phyloP scores from a whole-genome alignment of 805 yeast species.

The Nakazawaea ishiwadae region DNA sequence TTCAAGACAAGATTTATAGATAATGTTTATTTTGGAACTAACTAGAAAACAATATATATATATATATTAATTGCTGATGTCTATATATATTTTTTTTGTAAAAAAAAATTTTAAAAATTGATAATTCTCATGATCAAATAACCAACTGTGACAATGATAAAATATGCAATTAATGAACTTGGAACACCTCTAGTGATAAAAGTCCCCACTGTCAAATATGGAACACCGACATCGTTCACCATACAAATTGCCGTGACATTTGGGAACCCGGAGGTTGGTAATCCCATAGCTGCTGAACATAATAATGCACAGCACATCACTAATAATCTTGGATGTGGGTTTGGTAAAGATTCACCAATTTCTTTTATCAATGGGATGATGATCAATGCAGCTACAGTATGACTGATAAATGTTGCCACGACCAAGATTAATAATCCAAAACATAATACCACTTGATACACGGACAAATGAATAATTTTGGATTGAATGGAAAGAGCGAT shows the following conservation, averaged over 20 bases:
- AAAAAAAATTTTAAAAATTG: slow-evolving; percentile 34
- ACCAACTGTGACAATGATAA: slow-evolving; percentile 74
- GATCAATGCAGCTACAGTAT: slow-evolving; percentile 94
- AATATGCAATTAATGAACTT: slow-evolving; percentile 69
- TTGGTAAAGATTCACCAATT: slow-evolving; percentile 70
- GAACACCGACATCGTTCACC: slow-evolving; percentile 88
- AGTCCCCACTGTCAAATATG: slow-evolving; percentile 80
- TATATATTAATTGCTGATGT: neutral
- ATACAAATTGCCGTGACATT: slow-evolving; percentile 95
- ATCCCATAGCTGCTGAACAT: slow-evolving; percentile 95
- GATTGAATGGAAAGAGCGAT: slow-evolving; percentile 69
- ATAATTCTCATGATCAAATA: slow-evolving; percentile 62
- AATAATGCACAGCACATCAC: slow-evolving; percentile 62
- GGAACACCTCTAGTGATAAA: slow-evolving; percentile 93
- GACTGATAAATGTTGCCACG: slow-evolving; percentile 93
- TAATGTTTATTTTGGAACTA: slow-evolving; percentile 71
- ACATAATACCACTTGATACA: slow-evolving; percentile 68
- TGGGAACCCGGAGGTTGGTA: slow-evolving; percentile 97
- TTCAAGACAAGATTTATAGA: slow-evolving; percentile 70
- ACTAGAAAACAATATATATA: too few relatives aligned
- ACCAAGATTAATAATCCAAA: slow-evolving; percentile 80
- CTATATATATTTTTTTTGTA: neutral
- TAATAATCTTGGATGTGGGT: slow-evolving; percentile 81
- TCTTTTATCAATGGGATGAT: slow-evolving; percentile 87
- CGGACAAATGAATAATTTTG: slow-evolving; percentile 59